A percentile compares a stretch with the other conserved stretches of the same genome.
phyloP scores from a whole-genome alignment of 2,329 filamentous ascomycete species.

The Penicillium verrucosum region DNA sequence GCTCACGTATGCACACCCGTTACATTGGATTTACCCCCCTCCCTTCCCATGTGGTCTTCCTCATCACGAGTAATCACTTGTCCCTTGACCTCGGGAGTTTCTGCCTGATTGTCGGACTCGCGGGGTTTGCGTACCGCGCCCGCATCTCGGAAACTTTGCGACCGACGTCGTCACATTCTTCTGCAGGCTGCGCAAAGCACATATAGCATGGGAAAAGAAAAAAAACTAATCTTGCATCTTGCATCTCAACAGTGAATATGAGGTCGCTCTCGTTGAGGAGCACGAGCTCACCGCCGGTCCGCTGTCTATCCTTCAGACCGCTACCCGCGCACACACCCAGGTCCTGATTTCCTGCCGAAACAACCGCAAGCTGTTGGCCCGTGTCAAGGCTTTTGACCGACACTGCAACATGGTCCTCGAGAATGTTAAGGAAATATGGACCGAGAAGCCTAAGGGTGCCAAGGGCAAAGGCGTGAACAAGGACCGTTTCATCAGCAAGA shows the following conservation, averaged over 20 bases:
- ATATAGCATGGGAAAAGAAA: constrained; percentile 1
- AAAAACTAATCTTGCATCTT: constrained; percentile 23
- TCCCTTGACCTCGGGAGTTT: background rate
- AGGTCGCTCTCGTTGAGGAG: constrained; percentile 76
- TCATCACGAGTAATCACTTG: constrained; percentile 3
- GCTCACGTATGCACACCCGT: constrained; percentile 68
- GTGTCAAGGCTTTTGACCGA: constrained; percentile 96
- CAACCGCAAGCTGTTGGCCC: constrained; percentile 94
- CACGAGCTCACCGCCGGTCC: constrained; percentile 77
- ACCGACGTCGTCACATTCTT: constrained; percentile 16
- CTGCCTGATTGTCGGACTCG: constrained; percentile 7
- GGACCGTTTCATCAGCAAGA: constrained; percentile 97
- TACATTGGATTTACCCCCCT: background rate
- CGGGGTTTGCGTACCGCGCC: constrained; percentile 9
- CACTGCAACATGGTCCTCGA: constrained; percentile 99
- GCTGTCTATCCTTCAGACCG: constrained; percentile 92
- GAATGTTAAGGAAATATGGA: constrained; percentile 99
- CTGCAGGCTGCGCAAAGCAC: constrained; percentile 15
- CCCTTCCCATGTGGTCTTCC: background rate
- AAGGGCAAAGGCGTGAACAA: constrained; percentile 97
- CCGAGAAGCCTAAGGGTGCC: constrained; percentile 80
- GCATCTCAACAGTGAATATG: constrained; percentile 67
- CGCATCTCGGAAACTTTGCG: constrained; percentile 10
- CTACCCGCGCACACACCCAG: constrained; percentile 89
- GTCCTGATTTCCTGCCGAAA: constrained; percentile 97